Percentiles rank a stretch among this genome's conserved stretches.
These are phyloP conservation scores for Kurtzmaniella cleridarum DNA, from an alignment of 805 yeast species.

Conservation along the genomic window DNA sequence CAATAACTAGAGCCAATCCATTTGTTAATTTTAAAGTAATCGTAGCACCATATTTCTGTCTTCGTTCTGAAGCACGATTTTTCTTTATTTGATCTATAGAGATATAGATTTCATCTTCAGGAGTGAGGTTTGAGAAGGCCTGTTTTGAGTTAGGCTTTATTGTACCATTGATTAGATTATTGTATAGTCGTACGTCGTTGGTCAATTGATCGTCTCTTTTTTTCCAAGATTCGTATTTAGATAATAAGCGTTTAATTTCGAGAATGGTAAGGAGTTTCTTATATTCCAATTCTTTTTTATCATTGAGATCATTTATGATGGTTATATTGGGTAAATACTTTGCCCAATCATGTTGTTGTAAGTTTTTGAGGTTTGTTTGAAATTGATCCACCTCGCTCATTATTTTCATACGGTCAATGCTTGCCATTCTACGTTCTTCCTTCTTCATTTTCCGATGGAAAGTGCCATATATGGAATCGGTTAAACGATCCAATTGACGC, in stretches of 20 bases:
- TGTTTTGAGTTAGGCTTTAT: background rate
- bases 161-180: background rate
- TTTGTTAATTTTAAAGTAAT: slow-evolving; percentile 32
- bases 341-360: slow-evolving; percentile 43
- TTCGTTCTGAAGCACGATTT: slow-evolving; percentile 19
- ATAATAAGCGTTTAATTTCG: slow-evolving; percentile 37
- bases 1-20: slow-evolving; percentile 33
- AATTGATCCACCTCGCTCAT: slow-evolving; percentile 54
- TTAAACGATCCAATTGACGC: slow-evolving; percentile 34
- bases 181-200: background rate
- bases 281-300: slow-evolving; percentile 43
- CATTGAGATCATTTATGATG: slow-evolving; percentile 40
- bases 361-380: slow-evolving; percentile 36
- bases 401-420: slow-evolving; percentile 48
- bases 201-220: slow-evolving; percentile 21
- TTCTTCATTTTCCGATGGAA: slow-evolving; percentile 58
- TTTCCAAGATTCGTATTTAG: slow-evolving; percentile 36
- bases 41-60: slow-evolving; percentile 27
- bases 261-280: slow-evolving; percentile 50
- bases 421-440: slow-evolving; percentile 57
- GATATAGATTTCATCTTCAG: slow-evolving; percentile 21
- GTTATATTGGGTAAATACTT: slow-evolving; percentile 44
- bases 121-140: slow-evolving; percentile 9
- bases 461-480: slow-evolving; percentile 36
- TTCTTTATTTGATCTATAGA: slow-evolving; percentile 19